A percentile compares a stretch with the other conserved stretches of the same genome.
Conservation (phyloP, 495 filamentous ascomycete genomes). For the Aspergillus sclerotioniger region DNA sequence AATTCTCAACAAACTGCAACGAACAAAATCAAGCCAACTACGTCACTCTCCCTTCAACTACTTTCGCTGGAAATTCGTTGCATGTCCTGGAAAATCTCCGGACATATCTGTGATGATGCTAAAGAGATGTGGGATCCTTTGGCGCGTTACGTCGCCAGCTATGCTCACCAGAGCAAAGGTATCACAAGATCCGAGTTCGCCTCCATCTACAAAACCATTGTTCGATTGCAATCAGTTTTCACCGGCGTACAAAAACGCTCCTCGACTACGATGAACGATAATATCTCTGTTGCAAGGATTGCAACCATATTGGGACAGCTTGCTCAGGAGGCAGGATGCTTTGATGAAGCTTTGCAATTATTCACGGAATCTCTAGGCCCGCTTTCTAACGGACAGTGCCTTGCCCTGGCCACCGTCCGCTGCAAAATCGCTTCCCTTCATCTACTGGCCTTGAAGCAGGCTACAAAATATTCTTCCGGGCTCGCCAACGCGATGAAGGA, state of each 20-base stretch:
- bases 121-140: conserved; percentile 73
- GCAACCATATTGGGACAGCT: conserved; percentile 41
- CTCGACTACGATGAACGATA: conserved; percentile 22
- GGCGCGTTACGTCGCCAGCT: conserved; percentile 61
- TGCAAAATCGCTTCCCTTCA: conserved; percentile 45
- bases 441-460: conserved; percentile 35
- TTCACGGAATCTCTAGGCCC: conserved; percentile 34
- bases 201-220: conserved; percentile 33
- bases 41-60: conserved; percentile 62
- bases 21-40: conserved; percentile 54
- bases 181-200: conserved; percentile 43
- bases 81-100: conserved; percentile 68
- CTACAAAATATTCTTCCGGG: conserved; percentile 20
- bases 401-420: conserved; percentile 37
- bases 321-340: conserved; percentile 44
- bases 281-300: conserved; percentile 32
- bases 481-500: conserved; percentile 30
- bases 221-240: conserved; percentile 38
- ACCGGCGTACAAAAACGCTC: conserved; percentile 30
- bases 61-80: conserved; percentile 64
- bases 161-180: conserved; percentile 51
- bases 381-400: conserved; percentile 32
- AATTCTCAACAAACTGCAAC: conserved; percentile 38
- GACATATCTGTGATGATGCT: conserved; percentile 63
- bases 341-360: conserved; percentile 43